phyloP scores from a whole-genome alignment of 2,329 filamentous ascomycete species.

The Fusarium pseudograminearum region DNA sequence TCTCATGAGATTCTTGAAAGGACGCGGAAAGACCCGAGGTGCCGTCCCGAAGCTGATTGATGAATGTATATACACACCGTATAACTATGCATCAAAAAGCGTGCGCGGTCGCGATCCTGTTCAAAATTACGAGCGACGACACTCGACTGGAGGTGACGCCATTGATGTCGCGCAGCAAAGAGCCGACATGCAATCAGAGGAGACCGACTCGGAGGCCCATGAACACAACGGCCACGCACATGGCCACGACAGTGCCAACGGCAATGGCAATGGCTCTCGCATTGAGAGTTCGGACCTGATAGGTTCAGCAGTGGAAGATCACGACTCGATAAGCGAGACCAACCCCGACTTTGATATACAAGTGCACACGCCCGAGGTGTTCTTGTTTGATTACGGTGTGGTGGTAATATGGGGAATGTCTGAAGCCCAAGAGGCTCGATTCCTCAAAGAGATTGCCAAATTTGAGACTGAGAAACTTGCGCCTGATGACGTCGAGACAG shows the following conservation, averaged over 20 bases:
- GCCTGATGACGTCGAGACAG: conserved; percentile 90
- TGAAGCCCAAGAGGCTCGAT: conserved; percentile 85
- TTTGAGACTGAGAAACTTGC: conserved; percentile 93
- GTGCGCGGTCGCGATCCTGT: conserved; percentile 53
- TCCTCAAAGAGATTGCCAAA: conserved; percentile 92
- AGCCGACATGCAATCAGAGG: conserved; percentile 67
- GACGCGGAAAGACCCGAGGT: conserved; percentile 79
- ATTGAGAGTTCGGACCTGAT: conserved; percentile 51
- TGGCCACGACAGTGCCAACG: conserved; percentile 42
- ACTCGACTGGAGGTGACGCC: conserved; percentile 77
- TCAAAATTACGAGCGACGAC: conserved; percentile 72
- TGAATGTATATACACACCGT: conserved; percentile 97
- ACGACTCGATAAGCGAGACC: conserved; percentile 56
- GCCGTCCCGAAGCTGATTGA: conserved; percentile 93
- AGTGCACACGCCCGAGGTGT: conserved; percentile 93
- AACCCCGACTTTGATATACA: conserved; percentile 84
- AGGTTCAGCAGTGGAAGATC: conserved; percentile 52
- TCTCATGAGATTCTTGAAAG: conserved; percentile 91
- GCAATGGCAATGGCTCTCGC: conserved; percentile 45
- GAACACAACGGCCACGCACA: conserved; percentile 43
- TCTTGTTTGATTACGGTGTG: conserved; percentile 97
- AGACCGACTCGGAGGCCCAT: conserved; percentile 47
- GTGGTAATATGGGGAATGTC: conserved; percentile 99
- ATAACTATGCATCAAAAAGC: conserved; percentile 74
- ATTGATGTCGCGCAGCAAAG: conserved; percentile 58